Conservation (phyloP, 169 alveolate genomes). For the Plasmodium inui region DNA sequence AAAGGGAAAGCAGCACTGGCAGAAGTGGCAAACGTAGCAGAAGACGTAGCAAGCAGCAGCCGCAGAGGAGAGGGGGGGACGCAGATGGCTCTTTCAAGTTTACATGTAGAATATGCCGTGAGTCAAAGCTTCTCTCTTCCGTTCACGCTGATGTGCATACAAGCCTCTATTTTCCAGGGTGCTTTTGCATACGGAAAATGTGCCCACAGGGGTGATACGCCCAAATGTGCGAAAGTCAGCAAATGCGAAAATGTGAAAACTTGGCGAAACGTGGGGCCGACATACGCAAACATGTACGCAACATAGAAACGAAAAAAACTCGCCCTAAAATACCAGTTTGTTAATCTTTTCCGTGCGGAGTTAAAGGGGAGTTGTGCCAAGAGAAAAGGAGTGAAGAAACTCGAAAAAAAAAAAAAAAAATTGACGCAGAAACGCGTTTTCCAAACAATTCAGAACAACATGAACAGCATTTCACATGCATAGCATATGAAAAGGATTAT, state of each 20-base stretch:
- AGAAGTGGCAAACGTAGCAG: not conserved
- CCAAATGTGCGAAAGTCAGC: not conserved
- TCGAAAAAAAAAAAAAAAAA: not conserved
- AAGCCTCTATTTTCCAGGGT: not conserved
- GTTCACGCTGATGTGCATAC: not conserved
- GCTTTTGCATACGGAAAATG: not conserved
- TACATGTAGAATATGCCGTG: not conserved
- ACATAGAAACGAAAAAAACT: not conserved
- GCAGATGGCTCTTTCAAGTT: not conserved
- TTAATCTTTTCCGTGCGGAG: not conserved
- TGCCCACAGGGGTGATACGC: not conserved
- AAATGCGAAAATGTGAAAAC: not conserved
- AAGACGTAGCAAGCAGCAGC: not conserved
- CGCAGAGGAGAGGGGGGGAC: not conserved
- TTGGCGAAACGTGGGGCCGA: not conserved
- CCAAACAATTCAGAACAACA: not conserved
- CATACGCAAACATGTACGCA: not conserved
- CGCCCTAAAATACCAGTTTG: not conserved
- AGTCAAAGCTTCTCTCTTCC: not conserved
- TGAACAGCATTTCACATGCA: not conserved
- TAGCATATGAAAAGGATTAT: not conserved
- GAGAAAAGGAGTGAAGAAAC: not conserved
- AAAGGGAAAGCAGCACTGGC: not conserved
- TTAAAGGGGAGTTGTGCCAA: not conserved
- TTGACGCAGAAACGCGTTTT: not conserved